These are phyloP conservation scores for Salix udensis DNA, from an alignment of 345 rosid species.

Conservation along the genomic window DNA sequence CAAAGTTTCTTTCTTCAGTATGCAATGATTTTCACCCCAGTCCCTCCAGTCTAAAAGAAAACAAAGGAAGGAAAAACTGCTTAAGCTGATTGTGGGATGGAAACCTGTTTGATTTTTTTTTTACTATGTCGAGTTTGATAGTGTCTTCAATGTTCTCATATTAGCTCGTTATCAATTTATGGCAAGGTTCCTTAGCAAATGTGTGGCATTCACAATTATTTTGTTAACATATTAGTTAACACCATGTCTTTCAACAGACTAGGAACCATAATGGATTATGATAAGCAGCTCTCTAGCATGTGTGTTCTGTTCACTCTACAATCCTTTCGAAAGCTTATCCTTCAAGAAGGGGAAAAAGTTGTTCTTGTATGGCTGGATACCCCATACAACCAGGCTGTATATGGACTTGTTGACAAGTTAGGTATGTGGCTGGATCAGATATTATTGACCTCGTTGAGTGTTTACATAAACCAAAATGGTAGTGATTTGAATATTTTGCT, in stretches of 20 bases:
- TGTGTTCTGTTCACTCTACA: conserved; percentile 76
- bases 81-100: background rate
- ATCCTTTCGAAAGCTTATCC: conserved; percentile 80
- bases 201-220: conserved; percentile 6
- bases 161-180: background rate
- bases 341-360: conserved; percentile 95
- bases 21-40: background rate
- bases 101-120: background rate
- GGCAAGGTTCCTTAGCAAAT: conserved; percentile 5
- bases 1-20: conserved; percentile 4
- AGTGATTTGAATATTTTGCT: conserved; percentile 10
- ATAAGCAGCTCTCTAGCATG: conserved; percentile 77
- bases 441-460: background rate
- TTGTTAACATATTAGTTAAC: conserved; percentile 5
- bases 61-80: background rate
- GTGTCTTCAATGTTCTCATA: background rate
- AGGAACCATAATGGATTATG: conserved; percentile 46
- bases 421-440: conserved; percentile 40
- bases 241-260: conserved; percentile 42
- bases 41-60: background rate
- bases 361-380: conserved; percentile 96
- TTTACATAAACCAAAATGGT: conserved; percentile 10
- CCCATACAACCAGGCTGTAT: conserved; percentile 92
- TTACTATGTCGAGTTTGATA: background rate
- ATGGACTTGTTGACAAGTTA: conserved; percentile 89